Evolutionary conservation across 352 stramenopile species (phyloP).

Genomic region (Pythium brachiatum): DNA sequence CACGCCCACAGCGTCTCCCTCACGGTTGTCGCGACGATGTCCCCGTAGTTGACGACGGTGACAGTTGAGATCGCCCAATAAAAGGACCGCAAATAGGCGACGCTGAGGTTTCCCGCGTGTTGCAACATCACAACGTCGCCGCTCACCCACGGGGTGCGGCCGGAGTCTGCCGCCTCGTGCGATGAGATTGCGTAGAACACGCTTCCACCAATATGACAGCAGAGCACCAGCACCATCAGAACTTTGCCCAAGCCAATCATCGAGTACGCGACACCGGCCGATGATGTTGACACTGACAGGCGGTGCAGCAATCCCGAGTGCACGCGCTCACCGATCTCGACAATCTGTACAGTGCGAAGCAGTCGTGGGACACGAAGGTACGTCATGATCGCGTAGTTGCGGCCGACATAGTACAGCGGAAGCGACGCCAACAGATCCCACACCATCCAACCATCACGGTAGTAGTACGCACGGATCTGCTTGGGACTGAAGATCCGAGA

Average conservation of each 20-base stretch:
- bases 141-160: slow-evolving; percentile 18
- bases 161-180: slow-evolving; percentile 12
- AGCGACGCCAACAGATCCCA: slow-evolving; percentile 24
- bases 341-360: slow-evolving; percentile 26
- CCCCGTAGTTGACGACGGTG: slow-evolving; percentile 38
- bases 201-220: slow-evolving; percentile 31
- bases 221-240: slow-evolving; percentile 26
- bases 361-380: slow-evolving; percentile 31
- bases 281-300: slow-evolving; percentile 20
- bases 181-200: slow-evolving; percentile 26
- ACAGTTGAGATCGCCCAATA: slow-evolving; percentile 38
- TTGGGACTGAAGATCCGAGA: slow-evolving; percentile 11
- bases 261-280: slow-evolving; percentile 24
- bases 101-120: slow-evolving; percentile 9
- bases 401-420: slow-evolving; percentile 37
- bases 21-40: slow-evolving; percentile 31
- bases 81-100: slow-evolving; percentile 33
- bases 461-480: slow-evolving; percentile 29
- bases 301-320: slow-evolving; percentile 25
- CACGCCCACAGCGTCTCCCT: slow-evolving; percentile 34
- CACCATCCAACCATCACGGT: slow-evolving; percentile 27
- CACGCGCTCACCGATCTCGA: slow-evolving; percentile 24
- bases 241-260: slow-evolving; percentile 26
- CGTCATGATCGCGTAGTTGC: slow-evolving; percentile 35
- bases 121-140: slow-evolving; percentile 22